Evolutionary conservation across 169 alveolate species (phyloP), one percentile per base, ranked within the genome.

Genomic region (Ichthyophthirius multifiliis): DNA sequence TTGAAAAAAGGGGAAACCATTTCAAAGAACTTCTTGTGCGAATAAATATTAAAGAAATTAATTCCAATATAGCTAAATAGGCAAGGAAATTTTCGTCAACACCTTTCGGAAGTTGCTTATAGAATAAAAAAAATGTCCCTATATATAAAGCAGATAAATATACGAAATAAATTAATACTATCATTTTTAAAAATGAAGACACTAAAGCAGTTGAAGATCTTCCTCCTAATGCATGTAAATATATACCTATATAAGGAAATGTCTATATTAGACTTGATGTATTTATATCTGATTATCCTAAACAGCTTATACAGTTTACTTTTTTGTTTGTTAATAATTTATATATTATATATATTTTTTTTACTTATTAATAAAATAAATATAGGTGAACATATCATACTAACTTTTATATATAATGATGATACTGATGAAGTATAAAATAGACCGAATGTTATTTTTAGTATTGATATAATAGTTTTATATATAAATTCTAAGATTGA

Each of bases 71-170:
- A 7, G 80, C 76, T 4, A 67, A 39, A 16, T 63, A 48, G 46
- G 80, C 79, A 37, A 81, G 55, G 46, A 81, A 81, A 43, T 81
- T 62, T 81, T 81, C 86, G 55, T 43, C 63, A 41, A 81, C 67
- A 27, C 86, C 86, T 48, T 27, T 71, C 18, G 86, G 86, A 12
- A 47, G 31, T 9, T 46, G 32, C 65, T 81, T 81, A 18, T 55
- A 45, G n/a, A 81, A 81, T 16, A 81, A 43, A 1, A 47, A n/a
- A 0, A 67, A 13, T 12, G 67, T 13, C 9, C 82, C 75, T 15
- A 39, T 48, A 48, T 34, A 73, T 2, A 74, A 45, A 13, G 65
- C 34, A 7, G 75, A 81, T 55, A 81, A 39, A 55, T 81, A 81
- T 12, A 81, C 63, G 20, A 71, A 81, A 23, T 81, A 81, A 81